Evolutionary conservation across 169 alveolate genomes (phyloP), one percentile per base, ranked within the genome.

Genomic region (Cryptosporidium xiaoi): DNA sequence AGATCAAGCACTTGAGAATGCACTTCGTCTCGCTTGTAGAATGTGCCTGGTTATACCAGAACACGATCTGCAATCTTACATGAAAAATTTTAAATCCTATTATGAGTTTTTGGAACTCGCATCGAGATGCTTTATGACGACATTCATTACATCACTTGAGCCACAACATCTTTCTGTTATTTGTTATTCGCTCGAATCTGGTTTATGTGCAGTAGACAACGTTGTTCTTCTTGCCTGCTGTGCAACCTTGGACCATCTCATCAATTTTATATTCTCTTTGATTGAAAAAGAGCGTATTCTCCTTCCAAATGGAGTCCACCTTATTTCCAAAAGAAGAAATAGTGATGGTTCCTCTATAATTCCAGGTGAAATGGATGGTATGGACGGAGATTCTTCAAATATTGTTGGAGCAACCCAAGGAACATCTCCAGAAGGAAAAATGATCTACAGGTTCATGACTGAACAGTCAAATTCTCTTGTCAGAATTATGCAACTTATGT

Each of bases 1-100:
- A 36, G 98, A 96, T 87, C 95, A 92, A 60, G 92, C 97, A 60
- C 91, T 96, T 82, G 95, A 94, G 68, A 93, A 94, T 71, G 95
- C 97, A 12, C 93, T 96, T 50, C 91, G 91, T 40, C 93, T 96
- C 67, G 97, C 97, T 13, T 91, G 95, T 90, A 91, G 92, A 83
- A 91, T 96, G 93, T 94, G 97, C 82, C 89, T 94, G 67, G 93
- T 95, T 10, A 94, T 96, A 29, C 97, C 98, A n/a, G 91, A 92
- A 16, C 93, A 93, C 29, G 97, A 94, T 71, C 90, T 94, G 53
- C 94, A 92, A 87, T 91, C 95, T 16, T 94, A 93, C 71, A 90
- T 92, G 36, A 94, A 94, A 92, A 84, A 93, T 71, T 82, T 95
- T 83, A 94, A 94, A 67, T 95, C 98, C 10, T 93, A 93, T 46